Base-by-base conservation (phyloP, 2,329 filamentous ascomycete genomes). In the Colletotrichum agaves region DNA sequence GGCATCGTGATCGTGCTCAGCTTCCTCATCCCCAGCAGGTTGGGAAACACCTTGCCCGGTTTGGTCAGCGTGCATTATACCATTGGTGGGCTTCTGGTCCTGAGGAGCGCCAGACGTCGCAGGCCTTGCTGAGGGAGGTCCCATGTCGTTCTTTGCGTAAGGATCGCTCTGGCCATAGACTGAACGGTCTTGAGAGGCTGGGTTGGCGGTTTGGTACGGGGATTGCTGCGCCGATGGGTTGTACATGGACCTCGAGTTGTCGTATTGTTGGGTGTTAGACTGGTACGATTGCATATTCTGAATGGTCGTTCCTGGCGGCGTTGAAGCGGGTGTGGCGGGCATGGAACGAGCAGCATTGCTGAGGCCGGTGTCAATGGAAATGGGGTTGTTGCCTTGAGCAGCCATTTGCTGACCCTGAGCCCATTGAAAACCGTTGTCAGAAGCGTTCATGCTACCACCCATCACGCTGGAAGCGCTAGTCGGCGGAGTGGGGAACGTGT, bases 401-500 rank as follows among this genome's bases (percentile, higher is more conserved):
- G 86, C 85, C 84, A 93, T 90, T 70, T 86, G 86, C 74, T 75
- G 85, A 61, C 82, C 81, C 59, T 79, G 87, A 37, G 81, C 85
- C 93, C 94, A 98, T 76, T 94, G 91, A 78, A 95, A 97, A 44
- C 87, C 91, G 35, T 53, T 68, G 37, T 93, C 91, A 43, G 91
- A 90, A 71, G 87, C 87, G 50, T 90, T 89, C 85, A 97, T 93
- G 69, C 87, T 81, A 82, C 81, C 90, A 11, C 82, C 85, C 80
- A 90, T 93, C 50, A 97, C 88, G 78, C 93, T 93, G 0, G 94
- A 96, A n/a, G 94, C 92, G 77, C 93, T 98, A 0, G 94, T 93
- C 1, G 95, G 94, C 39, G 95, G 95, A 3, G 95, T 98, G 3
- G 95, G 94, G 79, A 98, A 98, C 2, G 94, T 97, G 78, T 97